These are phyloP conservation scores for Monilinia laxa DNA, from an alignment of 2,329 filamentous ascomycete species.

Conservation along the genomic window DNA sequence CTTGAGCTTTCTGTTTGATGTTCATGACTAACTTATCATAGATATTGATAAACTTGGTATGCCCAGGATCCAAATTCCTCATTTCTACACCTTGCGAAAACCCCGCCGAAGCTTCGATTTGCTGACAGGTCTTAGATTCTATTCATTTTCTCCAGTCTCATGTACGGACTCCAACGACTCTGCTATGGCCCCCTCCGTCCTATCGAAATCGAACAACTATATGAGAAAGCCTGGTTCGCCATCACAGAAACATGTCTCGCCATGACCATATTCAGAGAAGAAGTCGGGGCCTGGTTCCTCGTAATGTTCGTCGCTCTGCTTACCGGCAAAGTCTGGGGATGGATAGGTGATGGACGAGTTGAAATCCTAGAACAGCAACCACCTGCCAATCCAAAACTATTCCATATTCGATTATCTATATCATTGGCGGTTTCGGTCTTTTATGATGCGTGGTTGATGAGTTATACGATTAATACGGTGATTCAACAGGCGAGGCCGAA, in stretches of 20 bases:
- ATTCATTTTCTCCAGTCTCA: slow-evolving; percentile 73
- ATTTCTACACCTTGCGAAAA: neutral
- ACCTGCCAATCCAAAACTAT: slow-evolving; percentile 80
- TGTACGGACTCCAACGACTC: slow-evolving; percentile 84
- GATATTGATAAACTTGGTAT: slow-evolving; percentile 81
- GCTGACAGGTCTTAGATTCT: slow-evolving; percentile 51
- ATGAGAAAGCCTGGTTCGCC: slow-evolving; percentile 97
- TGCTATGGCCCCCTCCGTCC: slow-evolving; percentile 88
- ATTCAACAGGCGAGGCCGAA: slow-evolving; percentile 86
- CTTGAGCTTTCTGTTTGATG: neutral
- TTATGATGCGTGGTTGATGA: slow-evolving; percentile 78
- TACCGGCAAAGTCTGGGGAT: slow-evolving; percentile 95
- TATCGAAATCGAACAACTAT: slow-evolving; percentile 94
- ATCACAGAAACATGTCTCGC: slow-evolving; percentile 95
- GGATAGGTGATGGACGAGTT: slow-evolving; percentile 94
- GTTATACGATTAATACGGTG: slow-evolving; percentile 78
- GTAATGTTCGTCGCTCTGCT: slow-evolving; percentile 94
- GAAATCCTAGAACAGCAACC: slow-evolving; percentile 95
- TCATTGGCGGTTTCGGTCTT: slow-evolving; percentile 76
- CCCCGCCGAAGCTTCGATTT: slow-evolving; percentile 12
- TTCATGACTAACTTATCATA: slow-evolving; percentile 42
- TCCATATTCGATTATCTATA: slow-evolving; percentile 77
- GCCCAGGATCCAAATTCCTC: neutral
- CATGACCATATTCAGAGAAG: slow-evolving; percentile 97
- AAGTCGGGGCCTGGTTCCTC: slow-evolving; percentile 90